Evolutionary conservation across 2,329 filamentous ascomycete species (phyloP), one percentile per base, ranked within the genome.

Genomic region (Lasiodiplodia hormozganensis): DNA sequence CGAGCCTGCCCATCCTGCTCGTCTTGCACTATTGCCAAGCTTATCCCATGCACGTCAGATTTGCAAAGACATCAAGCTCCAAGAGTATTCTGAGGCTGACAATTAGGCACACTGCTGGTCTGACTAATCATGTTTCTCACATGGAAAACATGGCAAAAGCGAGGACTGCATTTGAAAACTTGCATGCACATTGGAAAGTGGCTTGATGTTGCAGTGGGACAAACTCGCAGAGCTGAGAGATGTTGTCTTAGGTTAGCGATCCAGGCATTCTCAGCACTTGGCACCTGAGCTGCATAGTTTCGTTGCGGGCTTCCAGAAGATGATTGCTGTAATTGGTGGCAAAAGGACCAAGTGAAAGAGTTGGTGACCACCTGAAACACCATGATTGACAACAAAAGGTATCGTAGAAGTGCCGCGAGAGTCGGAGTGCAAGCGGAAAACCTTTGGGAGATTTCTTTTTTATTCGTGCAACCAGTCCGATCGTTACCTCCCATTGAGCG

Each of bases 381-480:
- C 47, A 38, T 64, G 11, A 25, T 21, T 43, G 21, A 23, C 43
- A n/a, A 38, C 47, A 64, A 28, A n/a, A 64, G 60, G 43, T 34
- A 62, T 51, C 43, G 28, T 49, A 62, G 4, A 62, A 34, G 12
- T 51, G 57, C 16, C 47, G 47, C 60, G 21, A 64, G 23, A 52
- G 18, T 51, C 25, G 31, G 60, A 52, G 47, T 47, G 47, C 47
- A 52, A 52, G 47, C 31, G 43, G 23, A 52, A 52, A 51, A 64
- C 60, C 57, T 23, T 68, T 68, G 67, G 67, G 67, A 68, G 67
- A 68, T 64, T 47, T 68, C 57, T 62, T 57, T 68, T 68, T 68
- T 68, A 68, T 68, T 68, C 67, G 60, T 68, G 67, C 58, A 54
- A 68, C 43, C 67, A 68, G 67, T 65, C 67, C 67, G 52, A 47